phyloP scores from a whole-genome alignment of 306 rosid genomes.

The Sicyos edulis region DNA sequence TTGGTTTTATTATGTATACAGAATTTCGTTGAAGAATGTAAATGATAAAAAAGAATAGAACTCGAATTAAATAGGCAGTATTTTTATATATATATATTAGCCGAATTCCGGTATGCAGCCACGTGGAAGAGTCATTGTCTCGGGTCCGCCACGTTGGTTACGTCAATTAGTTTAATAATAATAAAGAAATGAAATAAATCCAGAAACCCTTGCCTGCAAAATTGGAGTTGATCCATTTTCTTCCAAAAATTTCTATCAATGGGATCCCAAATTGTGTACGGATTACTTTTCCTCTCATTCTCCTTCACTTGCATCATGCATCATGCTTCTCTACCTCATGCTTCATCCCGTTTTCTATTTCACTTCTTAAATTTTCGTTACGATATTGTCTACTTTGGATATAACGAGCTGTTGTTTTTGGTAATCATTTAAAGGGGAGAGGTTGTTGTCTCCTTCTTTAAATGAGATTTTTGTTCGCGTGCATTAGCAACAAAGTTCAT shows the following conservation, averaged over 20 bases:
- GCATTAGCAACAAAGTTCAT: too few relatives aligned
- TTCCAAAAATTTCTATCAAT: neutral
- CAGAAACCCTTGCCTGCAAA: neutral
- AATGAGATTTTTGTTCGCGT: too few relatives aligned
- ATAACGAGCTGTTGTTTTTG: too few relatives aligned
- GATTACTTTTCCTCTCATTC: conserved; percentile 18
- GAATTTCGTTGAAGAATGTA: too few relatives aligned
- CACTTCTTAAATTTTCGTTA: conserved; percentile 10
- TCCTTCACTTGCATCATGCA: conserved; percentile 21
- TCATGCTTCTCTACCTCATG: conserved; percentile 15
- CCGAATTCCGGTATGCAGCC: neutral
- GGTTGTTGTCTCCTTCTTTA: too few relatives aligned
- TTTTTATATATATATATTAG: too few relatives aligned
- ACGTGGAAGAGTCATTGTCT: neutral
- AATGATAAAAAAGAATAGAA: too few relatives aligned
- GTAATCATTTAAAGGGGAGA: too few relatives aligned
- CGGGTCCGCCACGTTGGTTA: neutral
- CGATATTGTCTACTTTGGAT: too few relatives aligned
- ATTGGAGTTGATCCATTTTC: neutral
- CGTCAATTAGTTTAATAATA: neutral
- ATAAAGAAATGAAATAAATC: neutral
- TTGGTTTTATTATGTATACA: too few relatives aligned
- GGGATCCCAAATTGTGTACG: conserved; percentile 9
- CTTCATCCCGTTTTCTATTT: conserved; percentile 21
- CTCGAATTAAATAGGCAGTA: too few relatives aligned